Percentiles rank a stretch among this genome's conserved stretches.
Evolutionary conservation across 2,329 filamentous ascomycete species (phyloP).

Genomic region (Trichophyton benhamiae): DNA sequence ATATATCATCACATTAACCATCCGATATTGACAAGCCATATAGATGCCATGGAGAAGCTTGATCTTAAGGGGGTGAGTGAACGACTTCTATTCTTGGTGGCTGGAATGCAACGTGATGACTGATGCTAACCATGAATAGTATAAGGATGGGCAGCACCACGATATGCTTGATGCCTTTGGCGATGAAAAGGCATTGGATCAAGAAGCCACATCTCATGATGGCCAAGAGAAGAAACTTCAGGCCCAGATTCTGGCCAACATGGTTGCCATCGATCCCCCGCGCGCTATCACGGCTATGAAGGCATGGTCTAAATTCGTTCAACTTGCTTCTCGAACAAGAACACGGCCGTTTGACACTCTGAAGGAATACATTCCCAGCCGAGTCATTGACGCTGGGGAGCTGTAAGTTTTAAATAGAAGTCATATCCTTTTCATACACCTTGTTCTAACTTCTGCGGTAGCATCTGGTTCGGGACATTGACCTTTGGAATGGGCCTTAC

Average conservation of each 20-base stretch:
- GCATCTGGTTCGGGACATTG: constrained; percentile 26
- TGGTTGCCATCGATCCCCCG: constrained; percentile 19
- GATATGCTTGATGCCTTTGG: constrained; percentile 6
- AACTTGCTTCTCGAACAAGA: constrained; percentile 12
- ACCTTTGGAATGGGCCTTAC: constrained; percentile 29
- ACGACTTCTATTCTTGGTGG: background rate
- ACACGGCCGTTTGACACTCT: constrained; percentile 15
- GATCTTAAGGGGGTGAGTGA: background rate
- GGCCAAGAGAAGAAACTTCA: constrained; percentile 17
- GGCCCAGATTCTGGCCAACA: constrained; percentile 16
- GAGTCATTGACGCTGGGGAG: constrained; percentile 20
- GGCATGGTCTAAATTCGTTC: constrained; percentile 18
- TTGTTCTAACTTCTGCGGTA: constrained; percentile 8
- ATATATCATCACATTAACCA: background rate
- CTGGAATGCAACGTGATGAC: background rate
- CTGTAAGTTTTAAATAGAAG: constrained; percentile 13
- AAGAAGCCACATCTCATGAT: constrained; percentile 9
- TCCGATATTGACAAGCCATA: background rate
- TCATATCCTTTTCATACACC: background rate
- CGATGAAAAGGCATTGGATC: constrained; percentile 11
- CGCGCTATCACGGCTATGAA: constrained; percentile 19
- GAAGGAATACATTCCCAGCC: constrained; percentile 20
- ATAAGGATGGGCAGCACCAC: constrained; percentile 8
- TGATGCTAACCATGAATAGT: background rate
- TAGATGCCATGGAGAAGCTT: constrained; percentile 1